Base-by-base conservation (phyloP, 176 grass and related monocot genomes). In the Rhipidocladum racemiflorum region DNA sequence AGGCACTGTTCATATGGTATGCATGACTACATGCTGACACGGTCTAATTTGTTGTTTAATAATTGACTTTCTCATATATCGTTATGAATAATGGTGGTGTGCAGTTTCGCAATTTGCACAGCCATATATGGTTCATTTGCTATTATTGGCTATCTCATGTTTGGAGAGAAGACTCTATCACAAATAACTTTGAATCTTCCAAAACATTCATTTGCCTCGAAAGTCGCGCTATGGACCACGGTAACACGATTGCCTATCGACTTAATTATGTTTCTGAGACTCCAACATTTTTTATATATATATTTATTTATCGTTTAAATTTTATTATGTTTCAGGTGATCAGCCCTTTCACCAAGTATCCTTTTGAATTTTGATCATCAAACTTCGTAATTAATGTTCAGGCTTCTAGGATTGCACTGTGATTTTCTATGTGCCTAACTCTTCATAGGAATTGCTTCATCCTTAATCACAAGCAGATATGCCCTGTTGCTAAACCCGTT, bases 171-270 rank as follows among this genome's bases (percentile, higher is more conserved):
- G 7, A 97, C 90, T 3, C 64, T 92, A n/a, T 97, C 92, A 30
- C 95, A 97, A 84, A 97, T 97, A 76, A 97, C 95, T 29, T 77
- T 97, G 76, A 97, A 94, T 87, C 88, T 97, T 90, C 95, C 95
- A 68, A 91, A 91, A 69, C 45, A 90, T 89, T 84, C 82, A 5
- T 32, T 97, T 91, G 86, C 88, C 51, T 92, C 95, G 7, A 97
- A 88, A 89, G 61, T 94, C 61, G 95, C 95, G 28, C 23, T 97
- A 35, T 97, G 95, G 95, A 93, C 90, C 81, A 94, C 88, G 84
- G 95, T 97, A 92, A 87, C 39, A 9, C n/a, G n/a, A 40, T 40
- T 40, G 39, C 9, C 35, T 36, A 36, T 36, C 5, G 4, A 36
- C 35, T 36, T 6, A 36, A 6, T 5, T 36, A 36, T 6, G 35